A percentile compares a stretch with the other conserved stretches of the same genome.
phyloP scores from a whole-genome alignment of 2,329 filamentous ascomycete species.

The Paraphaeosphaeria sporulosa region DNA sequence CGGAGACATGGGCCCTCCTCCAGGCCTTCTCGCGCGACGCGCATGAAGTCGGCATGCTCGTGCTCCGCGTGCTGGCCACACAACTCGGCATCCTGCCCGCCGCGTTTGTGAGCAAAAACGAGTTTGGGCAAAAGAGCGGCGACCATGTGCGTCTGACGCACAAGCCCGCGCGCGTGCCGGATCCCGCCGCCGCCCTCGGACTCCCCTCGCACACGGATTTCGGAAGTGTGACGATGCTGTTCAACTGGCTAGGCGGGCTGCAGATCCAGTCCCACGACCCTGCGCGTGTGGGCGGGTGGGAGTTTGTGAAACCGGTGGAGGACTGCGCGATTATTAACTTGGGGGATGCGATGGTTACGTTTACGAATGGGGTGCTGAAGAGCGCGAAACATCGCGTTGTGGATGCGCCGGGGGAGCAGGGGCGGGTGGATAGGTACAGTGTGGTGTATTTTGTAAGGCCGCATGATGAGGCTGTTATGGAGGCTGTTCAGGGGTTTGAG shows the following conservation, averaged over 20 bases:
- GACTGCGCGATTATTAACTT: slow-evolving; percentile 56
- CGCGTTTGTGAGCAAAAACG: neutral
- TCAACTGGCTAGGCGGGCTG: slow-evolving; percentile 62
- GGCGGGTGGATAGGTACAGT: neutral
- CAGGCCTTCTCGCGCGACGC: neutral
- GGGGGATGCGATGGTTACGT: slow-evolving; percentile 54
- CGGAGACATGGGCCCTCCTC: neutral
- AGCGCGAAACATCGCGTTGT: neutral
- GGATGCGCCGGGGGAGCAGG: neutral
- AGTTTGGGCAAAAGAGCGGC: neutral
- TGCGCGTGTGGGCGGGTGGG: slow-evolving; percentile 49
- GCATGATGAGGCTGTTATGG: neutral
- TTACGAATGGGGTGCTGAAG: slow-evolving; percentile 47
- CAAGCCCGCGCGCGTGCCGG: neutral
- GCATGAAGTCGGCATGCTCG: neutral
- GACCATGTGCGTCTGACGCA: neutral
- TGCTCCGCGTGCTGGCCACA: neutral
- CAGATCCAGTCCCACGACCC: slow-evolving; percentile 46
- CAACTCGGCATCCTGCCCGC: neutral
- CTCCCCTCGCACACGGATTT: slow-evolving; percentile 60
- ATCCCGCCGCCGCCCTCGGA: neutral
- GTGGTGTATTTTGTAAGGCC: neutral
- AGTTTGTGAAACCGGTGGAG: slow-evolving; percentile 58
- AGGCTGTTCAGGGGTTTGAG: neutral
- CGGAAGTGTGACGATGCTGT: slow-evolving; percentile 61